These are phyloP conservation scores for Citrus reticulata DNA, from an alignment of 345 rosid genomes.

Conservation along the genomic window DNA sequence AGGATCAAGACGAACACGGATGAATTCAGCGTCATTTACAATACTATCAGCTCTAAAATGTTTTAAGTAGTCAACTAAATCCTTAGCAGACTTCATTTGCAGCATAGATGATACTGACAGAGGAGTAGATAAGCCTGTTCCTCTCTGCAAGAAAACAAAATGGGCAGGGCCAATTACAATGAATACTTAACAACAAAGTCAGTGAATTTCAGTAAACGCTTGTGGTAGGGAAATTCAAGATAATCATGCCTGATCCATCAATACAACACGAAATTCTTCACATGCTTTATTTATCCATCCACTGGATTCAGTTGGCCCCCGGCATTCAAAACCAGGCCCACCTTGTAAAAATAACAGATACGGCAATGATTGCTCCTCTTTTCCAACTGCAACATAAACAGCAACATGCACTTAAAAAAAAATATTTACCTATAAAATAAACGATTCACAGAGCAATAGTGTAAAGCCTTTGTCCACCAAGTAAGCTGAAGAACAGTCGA, in stretches of 20 bases:
- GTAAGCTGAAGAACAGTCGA: neutral
- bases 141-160: slow-evolving; percentile 58
- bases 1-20: slow-evolving; percentile 72
- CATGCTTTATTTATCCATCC: slow-evolving; percentile 88
- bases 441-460: neutral
- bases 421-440: neutral
- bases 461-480: neutral
- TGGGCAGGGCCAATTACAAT: neutral
- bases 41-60: slow-evolving; percentile 84
- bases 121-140: slow-evolving; percentile 91
- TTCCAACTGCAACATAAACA: slow-evolving; percentile 49
- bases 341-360: slow-evolving; percentile 81
- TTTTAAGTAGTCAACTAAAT: slow-evolving; percentile 60
- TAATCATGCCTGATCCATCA: slow-evolving; percentile 81
- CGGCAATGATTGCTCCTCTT: slow-evolving; percentile 74
- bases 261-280: slow-evolving; percentile 80
- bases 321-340: slow-evolving; percentile 93
- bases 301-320: slow-evolving; percentile 76
- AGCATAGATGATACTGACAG: slow-evolving; percentile 80
- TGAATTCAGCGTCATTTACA: slow-evolving; percentile 87
- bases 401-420: neutral
- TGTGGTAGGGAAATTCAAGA: neutral
- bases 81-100: slow-evolving; percentile 62
- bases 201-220: slow-evolving; percentile 2
- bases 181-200: neutral